Evolutionary conservation across 768 basidiomycete genomes (phyloP).

Genomic region (Tricholoma saponaceum): DNA sequence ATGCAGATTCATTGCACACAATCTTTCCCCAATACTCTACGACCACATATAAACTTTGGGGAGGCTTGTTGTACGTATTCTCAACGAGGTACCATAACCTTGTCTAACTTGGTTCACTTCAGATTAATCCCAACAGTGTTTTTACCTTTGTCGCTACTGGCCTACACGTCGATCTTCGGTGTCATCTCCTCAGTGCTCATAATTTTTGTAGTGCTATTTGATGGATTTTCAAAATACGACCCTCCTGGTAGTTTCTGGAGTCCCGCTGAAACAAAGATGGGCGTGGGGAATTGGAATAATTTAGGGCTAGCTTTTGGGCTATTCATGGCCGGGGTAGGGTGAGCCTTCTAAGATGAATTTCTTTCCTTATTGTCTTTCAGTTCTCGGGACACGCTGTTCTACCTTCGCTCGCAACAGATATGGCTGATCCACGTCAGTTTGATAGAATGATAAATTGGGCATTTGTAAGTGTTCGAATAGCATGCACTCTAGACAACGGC

Average conservation of each 20-base stretch:
- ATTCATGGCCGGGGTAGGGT: conserved; percentile 83
- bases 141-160: conserved; percentile 80
- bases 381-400: conserved; percentile 93
- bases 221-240: conserved; percentile 70
- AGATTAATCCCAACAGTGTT: conserved; percentile 84
- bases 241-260: conserved; percentile 79
- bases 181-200: conserved; percentile 76
- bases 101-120: conserved; percentile 2
- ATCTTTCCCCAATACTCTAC: conserved; percentile 66
- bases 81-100: background rate
- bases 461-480: conserved; percentile 51
- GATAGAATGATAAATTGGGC: conserved; percentile 81
- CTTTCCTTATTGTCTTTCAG: conserved; percentile 27
- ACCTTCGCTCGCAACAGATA: conserved; percentile 86
- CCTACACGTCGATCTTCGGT: conserved; percentile 84
- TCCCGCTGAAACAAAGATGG: conserved; percentile 65
- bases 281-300: conserved; percentile 46
- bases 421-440: conserved; percentile 79
- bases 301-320: conserved; percentile 83
- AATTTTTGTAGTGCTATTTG: conserved; percentile 72
- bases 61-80: conserved; percentile 59
- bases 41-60: conserved; percentile 71
- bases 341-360: background rate
- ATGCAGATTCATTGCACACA: conserved; percentile 79
- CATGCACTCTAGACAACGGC: background rate